These are phyloP conservation scores for Collariella sp. DNA, from an alignment of 495 filamentous ascomycete species.

Conservation along the genomic window DNA sequence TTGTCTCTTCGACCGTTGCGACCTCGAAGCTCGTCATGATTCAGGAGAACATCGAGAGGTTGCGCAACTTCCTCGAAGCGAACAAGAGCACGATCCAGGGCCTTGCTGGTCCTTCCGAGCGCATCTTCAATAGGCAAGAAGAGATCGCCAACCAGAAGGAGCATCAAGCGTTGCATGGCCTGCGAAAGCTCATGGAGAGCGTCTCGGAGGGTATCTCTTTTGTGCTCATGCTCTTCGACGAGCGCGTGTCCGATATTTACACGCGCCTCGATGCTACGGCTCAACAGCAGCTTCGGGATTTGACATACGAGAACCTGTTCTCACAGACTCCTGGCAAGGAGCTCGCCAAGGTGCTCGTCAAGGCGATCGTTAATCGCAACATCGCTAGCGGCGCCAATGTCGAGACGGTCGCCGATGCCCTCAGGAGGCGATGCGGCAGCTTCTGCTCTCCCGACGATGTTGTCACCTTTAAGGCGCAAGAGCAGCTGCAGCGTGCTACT, in stretches of 20 bases:
- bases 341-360: constrained; percentile 92
- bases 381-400: constrained; percentile 94
- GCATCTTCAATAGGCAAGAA: constrained; percentile 68
- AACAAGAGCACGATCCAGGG: constrained; percentile 91
- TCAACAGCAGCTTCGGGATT: constrained; percentile 56
- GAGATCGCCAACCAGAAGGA: constrained; percentile 86
- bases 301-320: constrained; percentile 84
- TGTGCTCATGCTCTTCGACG: constrained; percentile 84
- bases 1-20: constrained; percentile 53
- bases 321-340: constrained; percentile 69
- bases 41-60: constrained; percentile 67
- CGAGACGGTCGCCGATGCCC: constrained; percentile 88
- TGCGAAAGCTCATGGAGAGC: constrained; percentile 70
- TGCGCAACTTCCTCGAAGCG: constrained; percentile 69
- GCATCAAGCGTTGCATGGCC: constrained; percentile 80
- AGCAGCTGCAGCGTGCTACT: constrained; percentile 76
- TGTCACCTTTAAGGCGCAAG: constrained; percentile 95
- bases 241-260: constrained; percentile 82
- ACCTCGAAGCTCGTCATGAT: constrained; percentile 59
- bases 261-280: constrained; percentile 61
- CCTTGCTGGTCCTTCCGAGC: constrained; percentile 74
- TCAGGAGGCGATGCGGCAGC: constrained; percentile 82
- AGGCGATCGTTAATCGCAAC: constrained; percentile 94
- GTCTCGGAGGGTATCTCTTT: constrained; percentile 96
- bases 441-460: constrained; percentile 97